Evolutionary conservation across 345 rosid genomes (phyloP), one percentile per base, ranked within the genome.

Genomic region (Gossypium bickii): DNA sequence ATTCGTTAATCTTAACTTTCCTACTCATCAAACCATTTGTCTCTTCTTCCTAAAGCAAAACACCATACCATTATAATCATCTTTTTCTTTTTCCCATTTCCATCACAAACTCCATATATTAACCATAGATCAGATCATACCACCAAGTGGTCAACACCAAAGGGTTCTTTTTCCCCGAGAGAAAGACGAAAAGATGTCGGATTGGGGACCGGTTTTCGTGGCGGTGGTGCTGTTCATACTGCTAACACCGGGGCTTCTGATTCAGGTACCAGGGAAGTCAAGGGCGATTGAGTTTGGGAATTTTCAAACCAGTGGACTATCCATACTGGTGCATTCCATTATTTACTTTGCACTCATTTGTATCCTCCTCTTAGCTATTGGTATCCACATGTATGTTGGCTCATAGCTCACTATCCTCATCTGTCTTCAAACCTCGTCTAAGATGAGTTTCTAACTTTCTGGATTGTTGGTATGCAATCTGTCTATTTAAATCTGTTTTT

Each of bases 151-250:
- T 56, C 9, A 58, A 3, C 53, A 20, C 29, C 9, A 2, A 43
- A n/a, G 8, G 67, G 38, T 59, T 22, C 25, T 24, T 22, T 44
- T 17, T 6, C 17, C 22, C 68, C 45, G 68, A 55, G 43, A 12
- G 51, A 20, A 10, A 16, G 10, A 67, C 47, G 34, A 60, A 27
- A 73, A 83, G 27, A 93, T 91, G 97, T 49, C 97, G 29, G 99
- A 95, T 68, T 93, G 99, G 99, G 99, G 99, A 12, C 93, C 98
- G 0, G 94, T 93, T 27, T 90, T 95, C 38, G 89, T 95, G 10
- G 97, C 93, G 41, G 96, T 89, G 77, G 83, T 90, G 79, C 88
- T 95, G 0, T 95, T 91, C 79, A 83, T 95, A 77, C 80, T 95
- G 59, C 82, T 95, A n/a, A 89, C 92, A 9, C 98, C 99, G 4